Conservation (phyloP, 2,329 filamentous ascomycete species). For the Corniculantispora saksenae region DNA sequence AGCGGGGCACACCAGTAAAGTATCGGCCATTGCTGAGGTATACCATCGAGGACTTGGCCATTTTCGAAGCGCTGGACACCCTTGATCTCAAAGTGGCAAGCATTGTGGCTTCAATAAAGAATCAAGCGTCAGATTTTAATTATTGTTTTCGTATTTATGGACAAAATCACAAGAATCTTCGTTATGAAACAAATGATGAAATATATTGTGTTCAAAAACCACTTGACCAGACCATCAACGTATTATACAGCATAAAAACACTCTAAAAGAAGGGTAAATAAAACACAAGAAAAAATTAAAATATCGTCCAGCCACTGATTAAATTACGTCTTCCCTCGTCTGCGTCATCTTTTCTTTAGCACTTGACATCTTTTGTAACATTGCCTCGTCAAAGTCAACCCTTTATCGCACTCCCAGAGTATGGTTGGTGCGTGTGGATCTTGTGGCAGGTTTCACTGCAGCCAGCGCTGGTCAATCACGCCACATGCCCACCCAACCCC, state of each 20-base stretch:
- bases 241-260: not conserved
- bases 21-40: too few species aligned
- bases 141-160: too few species aligned
- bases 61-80: too few species aligned
- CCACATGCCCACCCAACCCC: not conserved
- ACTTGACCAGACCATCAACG: not conserved
- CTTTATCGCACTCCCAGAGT: not conserved
- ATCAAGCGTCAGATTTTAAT: too few species aligned
- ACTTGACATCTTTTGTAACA: constrained; percentile 12
- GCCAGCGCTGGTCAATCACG: not conserved
- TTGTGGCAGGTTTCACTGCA: constrained; percentile 11
- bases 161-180: too few species aligned
- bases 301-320: not conserved
- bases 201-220: not conserved
- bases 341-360: not conserved
- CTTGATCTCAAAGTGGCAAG: too few species aligned
- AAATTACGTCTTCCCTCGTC: not conserved
- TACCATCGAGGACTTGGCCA: too few species aligned
- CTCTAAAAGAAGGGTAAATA: not conserved
- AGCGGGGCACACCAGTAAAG: too few species aligned
- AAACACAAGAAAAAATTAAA: not conserved
- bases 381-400: constrained; percentile 10
- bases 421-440: constrained; percentile 9
- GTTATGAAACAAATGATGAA: not conserved
- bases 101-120: too few species aligned